Conservation (phyloP, 2,329 filamentous ascomycete species). For the Cladophialophora chaetospira region DNA sequence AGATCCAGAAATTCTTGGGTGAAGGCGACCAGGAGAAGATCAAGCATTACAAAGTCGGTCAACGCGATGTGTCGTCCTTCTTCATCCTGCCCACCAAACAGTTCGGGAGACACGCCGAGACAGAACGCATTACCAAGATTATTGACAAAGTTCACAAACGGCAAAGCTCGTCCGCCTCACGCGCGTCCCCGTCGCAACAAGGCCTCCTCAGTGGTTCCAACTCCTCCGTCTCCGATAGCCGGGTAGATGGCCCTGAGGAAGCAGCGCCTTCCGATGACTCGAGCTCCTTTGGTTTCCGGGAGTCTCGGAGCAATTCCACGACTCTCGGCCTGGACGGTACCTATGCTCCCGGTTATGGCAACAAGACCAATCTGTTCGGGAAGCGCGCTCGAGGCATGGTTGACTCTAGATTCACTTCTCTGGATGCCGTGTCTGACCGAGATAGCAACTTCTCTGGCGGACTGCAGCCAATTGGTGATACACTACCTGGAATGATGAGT, state of each 20-base stretch:
- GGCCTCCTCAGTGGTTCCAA: slow-evolving; percentile 54
- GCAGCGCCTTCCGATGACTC: slow-evolving; percentile 56
- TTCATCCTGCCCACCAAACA: slow-evolving; percentile 82
- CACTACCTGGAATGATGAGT: slow-evolving; percentile 39
- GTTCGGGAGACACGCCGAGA: slow-evolving; percentile 76
- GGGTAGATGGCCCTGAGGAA: slow-evolving; percentile 55
- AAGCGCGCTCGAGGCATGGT: slow-evolving; percentile 24
- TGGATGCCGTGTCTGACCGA: slow-evolving; percentile 38
- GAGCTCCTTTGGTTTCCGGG: slow-evolving; percentile 45
- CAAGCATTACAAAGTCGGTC: slow-evolving; percentile 72
- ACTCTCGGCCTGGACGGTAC: slow-evolving; percentile 30
- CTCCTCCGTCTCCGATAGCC: slow-evolving; percentile 56
- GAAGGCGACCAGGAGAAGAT: slow-evolving; percentile 73
- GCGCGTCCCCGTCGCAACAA: slow-evolving; percentile 41
- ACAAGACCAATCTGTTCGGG: slow-evolving; percentile 13
- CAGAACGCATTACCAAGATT: slow-evolving; percentile 67
- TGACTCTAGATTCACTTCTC: slow-evolving; percentile 19
- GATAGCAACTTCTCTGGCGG: slow-evolving; percentile 40
- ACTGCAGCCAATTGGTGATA: slow-evolving; percentile 33
- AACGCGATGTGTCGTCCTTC: slow-evolving; percentile 88
- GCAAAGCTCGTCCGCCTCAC: slow-evolving; percentile 50
- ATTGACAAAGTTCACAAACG: slow-evolving; percentile 75
- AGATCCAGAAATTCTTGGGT: slow-evolving; percentile 72
- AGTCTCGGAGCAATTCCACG: slow-evolving; percentile 44
- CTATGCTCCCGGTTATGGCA: slow-evolving; percentile 12